Evolutionary conservation across 1,284 basidiomycete genomes (phyloP), one percentile per base, ranked within the genome.

Genomic region (Malassezia caprae): DNA sequence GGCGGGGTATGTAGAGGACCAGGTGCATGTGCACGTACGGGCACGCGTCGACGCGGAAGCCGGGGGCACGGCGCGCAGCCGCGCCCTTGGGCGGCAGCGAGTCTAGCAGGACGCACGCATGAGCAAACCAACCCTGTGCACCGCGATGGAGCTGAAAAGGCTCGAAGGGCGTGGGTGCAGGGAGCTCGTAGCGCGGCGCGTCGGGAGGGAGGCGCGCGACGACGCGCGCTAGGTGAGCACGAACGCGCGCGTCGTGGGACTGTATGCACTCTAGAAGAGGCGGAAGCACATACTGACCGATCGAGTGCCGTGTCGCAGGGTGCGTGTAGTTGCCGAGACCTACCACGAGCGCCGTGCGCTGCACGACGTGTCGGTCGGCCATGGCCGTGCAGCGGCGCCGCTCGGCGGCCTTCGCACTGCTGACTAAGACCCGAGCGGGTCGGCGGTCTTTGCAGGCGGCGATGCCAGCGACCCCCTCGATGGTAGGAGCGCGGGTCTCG

Each of bases 241-340:
- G 50, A 32, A 52, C 21, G 11, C 12, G 40, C 6, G 8, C 8
- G 19, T 57, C 55, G 23, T 51, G 44, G 15, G 45, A 35, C 21
- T 34, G 44, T 4, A 50, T 44, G 15, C 37, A 21, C 3, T 7
- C 17, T 4, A 48, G 24, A 15, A 57, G 44, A 15, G 35, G 39
- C 2, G 17, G 17, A 2, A 57, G 50, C 13, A 45, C 35, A 31
- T 43, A 51, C 50, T 57, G 55, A 15, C 49, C 55, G 12, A 57
- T 51, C 21, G 55, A 57, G 32, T 57, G 55, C 10, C 55, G 55
- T 27, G 55, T 57, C 4, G 24, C 13, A 5, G 55, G 50, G 28
- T 57, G 55, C 15, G 50, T 52, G 24, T 57, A 57, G 50, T 57
- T 57, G 10, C 55, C 55, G 5, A 57, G 50, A 12, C 49, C 55